Percentiles rank a stretch among this genome's conserved stretches.
These are phyloP conservation scores for Lentinula raphanica DNA, from an alignment of 768 basidiomycete genomes.

Conservation along the genomic window DNA sequence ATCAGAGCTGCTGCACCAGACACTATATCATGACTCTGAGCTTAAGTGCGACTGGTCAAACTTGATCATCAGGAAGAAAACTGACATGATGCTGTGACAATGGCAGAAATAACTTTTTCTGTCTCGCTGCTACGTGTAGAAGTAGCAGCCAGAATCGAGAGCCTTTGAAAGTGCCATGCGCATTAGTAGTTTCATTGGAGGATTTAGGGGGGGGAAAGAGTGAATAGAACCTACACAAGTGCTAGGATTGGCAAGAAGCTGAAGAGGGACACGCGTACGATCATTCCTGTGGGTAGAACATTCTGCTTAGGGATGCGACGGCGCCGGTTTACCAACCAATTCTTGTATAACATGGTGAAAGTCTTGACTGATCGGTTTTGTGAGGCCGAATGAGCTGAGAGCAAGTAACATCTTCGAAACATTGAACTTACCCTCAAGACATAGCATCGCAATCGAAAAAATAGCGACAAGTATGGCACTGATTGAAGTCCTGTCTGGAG, in stretches of 20 bases:
- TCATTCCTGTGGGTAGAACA: background rate
- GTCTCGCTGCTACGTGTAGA: background rate
- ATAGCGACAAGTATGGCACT: background rate
- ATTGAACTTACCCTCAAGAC: background rate
- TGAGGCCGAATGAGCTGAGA: too few species aligned
- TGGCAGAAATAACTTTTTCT: too few species aligned
- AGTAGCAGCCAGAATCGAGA: background rate
- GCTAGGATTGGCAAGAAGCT: background rate
- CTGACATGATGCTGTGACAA: background rate
- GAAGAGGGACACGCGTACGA: background rate
- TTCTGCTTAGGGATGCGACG: background rate
- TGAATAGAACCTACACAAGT: background rate
- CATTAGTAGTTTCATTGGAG: too few species aligned
- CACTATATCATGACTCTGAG: too few species aligned
- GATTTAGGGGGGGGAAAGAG: too few species aligned
- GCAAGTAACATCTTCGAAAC: too few species aligned
- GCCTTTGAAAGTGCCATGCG: too few species aligned
- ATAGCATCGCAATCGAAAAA: background rate
- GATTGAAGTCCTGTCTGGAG: background rate
- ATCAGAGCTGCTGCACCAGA: background rate
- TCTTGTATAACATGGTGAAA: background rate
- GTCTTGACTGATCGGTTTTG: background rate
- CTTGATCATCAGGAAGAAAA: background rate
- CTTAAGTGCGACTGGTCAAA: too few species aligned
- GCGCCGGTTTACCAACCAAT: background rate